A percentile compares a stretch with the other conserved stretches of the same genome.
phyloP scores from a whole-genome alignment of 2,329 filamentous ascomycete species.

The Aspergillus sp. region DNA sequence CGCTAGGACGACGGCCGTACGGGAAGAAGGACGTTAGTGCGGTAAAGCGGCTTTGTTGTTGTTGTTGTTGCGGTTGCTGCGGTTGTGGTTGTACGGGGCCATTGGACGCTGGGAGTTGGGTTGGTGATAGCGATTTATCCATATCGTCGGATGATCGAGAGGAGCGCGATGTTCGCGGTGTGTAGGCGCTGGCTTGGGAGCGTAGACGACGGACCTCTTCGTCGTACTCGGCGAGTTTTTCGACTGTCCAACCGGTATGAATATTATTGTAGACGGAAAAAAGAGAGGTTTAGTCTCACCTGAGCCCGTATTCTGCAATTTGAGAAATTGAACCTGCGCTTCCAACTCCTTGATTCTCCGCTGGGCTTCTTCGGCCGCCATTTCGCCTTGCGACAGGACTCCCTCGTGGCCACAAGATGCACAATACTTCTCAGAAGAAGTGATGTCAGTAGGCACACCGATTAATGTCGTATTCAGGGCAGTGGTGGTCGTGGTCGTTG shows the following conservation, averaged over 20 bases:
- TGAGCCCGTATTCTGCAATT: conserved; percentile 46
- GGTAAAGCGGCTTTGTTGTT: conserved; percentile 31
- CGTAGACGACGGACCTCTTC: conserved; percentile 51
- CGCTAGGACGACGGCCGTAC: conserved; percentile 29
- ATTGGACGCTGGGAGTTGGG: conserved; percentile 22
- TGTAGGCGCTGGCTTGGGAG: conserved; percentile 21
- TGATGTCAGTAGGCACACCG: conserved; percentile 13
- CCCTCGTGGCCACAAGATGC: conserved; percentile 34
- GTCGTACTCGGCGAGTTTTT: conserved; percentile 57
- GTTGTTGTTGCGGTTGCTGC: conserved; percentile 19
- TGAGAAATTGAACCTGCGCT: conserved; percentile 47
- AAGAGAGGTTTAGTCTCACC: conserved; percentile 37
- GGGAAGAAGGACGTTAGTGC: conserved; percentile 34
- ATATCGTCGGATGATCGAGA: conserved; percentile 23
- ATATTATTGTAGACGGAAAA: not conserved
- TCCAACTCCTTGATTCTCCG: conserved; percentile 47
- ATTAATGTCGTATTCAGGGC: conserved; percentile 25
- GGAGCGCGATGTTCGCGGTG: conserved; percentile 19
- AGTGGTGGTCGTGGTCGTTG: conserved; percentile 15
- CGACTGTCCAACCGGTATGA: conserved; percentile 32
- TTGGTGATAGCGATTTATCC: conserved; percentile 24
- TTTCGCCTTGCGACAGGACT: conserved; percentile 15
- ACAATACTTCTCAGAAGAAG: conserved; percentile 28
- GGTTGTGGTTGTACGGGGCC: conserved; percentile 3
- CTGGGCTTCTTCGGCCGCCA: conserved; percentile 26